Percentiles rank a stretch among this genome's conserved stretches.
These are phyloP conservation scores for Suillus paluster DNA, from an alignment of 768 basidiomycete genomes.

Conservation along the genomic window DNA sequence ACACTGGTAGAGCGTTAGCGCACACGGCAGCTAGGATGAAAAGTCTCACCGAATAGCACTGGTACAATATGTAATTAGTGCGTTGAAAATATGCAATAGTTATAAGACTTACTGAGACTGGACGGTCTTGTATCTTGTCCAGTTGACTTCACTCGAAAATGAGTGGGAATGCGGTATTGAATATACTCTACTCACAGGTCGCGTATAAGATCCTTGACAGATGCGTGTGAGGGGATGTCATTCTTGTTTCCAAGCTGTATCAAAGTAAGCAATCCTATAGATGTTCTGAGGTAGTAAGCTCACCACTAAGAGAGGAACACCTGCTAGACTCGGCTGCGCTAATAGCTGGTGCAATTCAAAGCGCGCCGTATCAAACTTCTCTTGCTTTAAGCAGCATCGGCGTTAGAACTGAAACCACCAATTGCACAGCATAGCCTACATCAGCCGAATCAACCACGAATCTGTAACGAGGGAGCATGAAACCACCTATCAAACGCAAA, in stretches of 20 bases:
- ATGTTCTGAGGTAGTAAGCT: constrained; percentile 30
- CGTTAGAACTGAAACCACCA: constrained; percentile 5
- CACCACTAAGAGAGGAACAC: constrained; percentile 85
- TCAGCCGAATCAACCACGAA: constrained; percentile 94
- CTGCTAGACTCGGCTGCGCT: constrained; percentile 61
- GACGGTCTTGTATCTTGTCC: constrained; percentile 77
- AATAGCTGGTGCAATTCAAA: constrained; percentile 87
- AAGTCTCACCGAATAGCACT: constrained; percentile 80
- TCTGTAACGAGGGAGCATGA: constrained; percentile 42
- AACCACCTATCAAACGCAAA: not conserved
- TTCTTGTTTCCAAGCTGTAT: constrained; percentile 90
- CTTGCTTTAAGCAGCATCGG: constrained; percentile 50
- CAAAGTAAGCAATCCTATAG: not conserved
- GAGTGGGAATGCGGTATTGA: not conserved
- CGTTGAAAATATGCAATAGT: constrained; percentile 7
- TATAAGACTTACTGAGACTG: constrained; percentile 74
- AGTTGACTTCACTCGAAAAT: constrained; percentile 55
- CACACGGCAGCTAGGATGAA: constrained; percentile 6
- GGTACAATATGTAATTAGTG: constrained; percentile 3
- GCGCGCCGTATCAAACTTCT: constrained; percentile 80
- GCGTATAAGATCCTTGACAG: constrained; percentile 83
- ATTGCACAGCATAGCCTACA: constrained; percentile 49
- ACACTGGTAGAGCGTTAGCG: constrained; percentile 55
- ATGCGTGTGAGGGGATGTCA: constrained; percentile 74
- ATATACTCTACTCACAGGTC: constrained; percentile 57